These are phyloP conservation scores for Claviceps maximensis DNA, from an alignment of 2,329 filamentous ascomycete genomes.

Conservation along the genomic window DNA sequence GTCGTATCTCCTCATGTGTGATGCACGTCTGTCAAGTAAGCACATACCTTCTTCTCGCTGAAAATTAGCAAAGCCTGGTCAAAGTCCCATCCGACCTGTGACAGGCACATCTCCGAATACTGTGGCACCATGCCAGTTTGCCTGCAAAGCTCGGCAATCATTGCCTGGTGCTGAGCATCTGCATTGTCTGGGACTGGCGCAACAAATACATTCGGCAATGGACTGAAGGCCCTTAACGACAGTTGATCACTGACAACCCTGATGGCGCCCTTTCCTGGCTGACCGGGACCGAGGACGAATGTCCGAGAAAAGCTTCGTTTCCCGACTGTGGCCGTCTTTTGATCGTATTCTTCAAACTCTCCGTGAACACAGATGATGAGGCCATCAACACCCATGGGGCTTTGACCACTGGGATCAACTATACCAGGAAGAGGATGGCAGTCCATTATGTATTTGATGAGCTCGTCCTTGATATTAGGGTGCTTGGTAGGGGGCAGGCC, in stretches of 20 bases:
- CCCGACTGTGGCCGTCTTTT: conserved; percentile 38
- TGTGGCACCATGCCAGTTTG: conserved; percentile 69
- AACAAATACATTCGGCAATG: conserved; percentile 31
- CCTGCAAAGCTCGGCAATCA: conserved; percentile 61
- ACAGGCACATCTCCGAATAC: conserved; percentile 70
- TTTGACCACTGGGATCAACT: conserved; percentile 53
- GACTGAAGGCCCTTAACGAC: conserved; percentile 52
- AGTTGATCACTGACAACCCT: conserved; percentile 72
- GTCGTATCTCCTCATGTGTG: neutral
- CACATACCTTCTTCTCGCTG: conserved; percentile 55
- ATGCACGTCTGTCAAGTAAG: neutral
- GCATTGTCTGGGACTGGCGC: conserved; percentile 12
- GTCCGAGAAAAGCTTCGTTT: conserved; percentile 72
- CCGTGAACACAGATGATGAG: conserved; percentile 70
- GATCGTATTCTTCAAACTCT: conserved; percentile 65
- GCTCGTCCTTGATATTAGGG: conserved; percentile 52
- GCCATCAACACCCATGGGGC: conserved; percentile 56
- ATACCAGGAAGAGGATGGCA: conserved; percentile 62
- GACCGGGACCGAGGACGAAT: conserved; percentile 66
- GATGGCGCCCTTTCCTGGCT: conserved; percentile 47
- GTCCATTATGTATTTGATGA: conserved; percentile 70
- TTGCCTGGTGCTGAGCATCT: conserved; percentile 45
- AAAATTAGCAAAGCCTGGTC: conserved; percentile 64
- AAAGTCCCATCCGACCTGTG: conserved; percentile 68
- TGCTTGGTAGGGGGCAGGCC: conserved; percentile 61